A percentile compares a stretch with the other conserved stretches of the same genome.
Conservation (phyloP, 2,329 filamentous ascomycete genomes). For the Clonostachys solani region DNA sequence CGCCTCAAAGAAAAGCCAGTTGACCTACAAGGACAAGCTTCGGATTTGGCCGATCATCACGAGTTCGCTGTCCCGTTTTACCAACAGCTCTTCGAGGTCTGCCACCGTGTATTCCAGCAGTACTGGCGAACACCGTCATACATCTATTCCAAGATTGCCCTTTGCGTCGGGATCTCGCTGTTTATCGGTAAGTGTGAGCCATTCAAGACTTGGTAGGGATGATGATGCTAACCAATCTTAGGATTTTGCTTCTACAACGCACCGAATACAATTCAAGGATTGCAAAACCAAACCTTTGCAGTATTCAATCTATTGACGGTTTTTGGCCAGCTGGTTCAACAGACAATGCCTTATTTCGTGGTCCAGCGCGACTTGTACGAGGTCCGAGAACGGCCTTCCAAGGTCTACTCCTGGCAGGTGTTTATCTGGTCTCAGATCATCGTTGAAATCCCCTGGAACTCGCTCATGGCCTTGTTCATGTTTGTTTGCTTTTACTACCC, state of each 20-base stretch:
- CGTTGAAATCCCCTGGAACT: constrained; percentile 8
- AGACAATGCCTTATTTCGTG: constrained; percentile 69
- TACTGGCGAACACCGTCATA: constrained; percentile 48
- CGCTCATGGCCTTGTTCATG: constrained; percentile 42
- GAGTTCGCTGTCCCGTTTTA: constrained; percentile 51
- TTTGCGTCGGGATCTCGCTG: constrained; percentile 44
- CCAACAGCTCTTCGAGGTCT: constrained; percentile 24
- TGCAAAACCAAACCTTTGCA: constrained; percentile 69
- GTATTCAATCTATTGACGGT: constrained; percentile 70
- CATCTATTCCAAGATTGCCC: constrained; percentile 50
- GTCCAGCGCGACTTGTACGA: constrained; percentile 67
- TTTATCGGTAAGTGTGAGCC: constrained; percentile 69
- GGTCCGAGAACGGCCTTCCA: constrained; percentile 61
- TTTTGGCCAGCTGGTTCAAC: constrained; percentile 61
- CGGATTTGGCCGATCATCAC: constrained; percentile 15
- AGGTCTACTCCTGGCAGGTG: constrained; percentile 64
- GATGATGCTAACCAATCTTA: constrained; percentile 57
- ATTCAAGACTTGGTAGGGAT: constrained; percentile 33
- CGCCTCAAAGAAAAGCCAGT: constrained; percentile 47
- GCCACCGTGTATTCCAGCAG: constrained; percentile 26
- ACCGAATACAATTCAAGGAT: constrained; percentile 55
- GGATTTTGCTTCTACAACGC: constrained; percentile 65
- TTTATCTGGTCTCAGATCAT: constrained; percentile 50
- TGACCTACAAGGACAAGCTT: neutral
- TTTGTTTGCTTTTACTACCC: constrained; percentile 68